Percentiles rank a stretch among this genome's conserved stretches.
Conservation (phyloP, 257 asterid species). For the Nicotiana attenuata region DNA sequence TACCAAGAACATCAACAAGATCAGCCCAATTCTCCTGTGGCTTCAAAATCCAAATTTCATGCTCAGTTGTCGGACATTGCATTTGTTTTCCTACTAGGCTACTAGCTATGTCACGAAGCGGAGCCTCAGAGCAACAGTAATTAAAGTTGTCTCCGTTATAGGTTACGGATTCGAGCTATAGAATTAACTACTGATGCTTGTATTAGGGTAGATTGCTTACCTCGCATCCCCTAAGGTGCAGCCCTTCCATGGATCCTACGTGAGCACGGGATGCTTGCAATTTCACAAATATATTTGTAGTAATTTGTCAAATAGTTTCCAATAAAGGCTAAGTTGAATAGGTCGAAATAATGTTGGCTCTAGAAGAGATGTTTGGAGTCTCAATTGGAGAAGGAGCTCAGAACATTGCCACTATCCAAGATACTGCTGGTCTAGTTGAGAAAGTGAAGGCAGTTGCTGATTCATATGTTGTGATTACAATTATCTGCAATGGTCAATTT, state of each 20-base stretch:
- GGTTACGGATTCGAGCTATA: too few species aligned
- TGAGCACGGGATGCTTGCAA: too few species aligned
- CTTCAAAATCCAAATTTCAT: constrained; percentile 19
- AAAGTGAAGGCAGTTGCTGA: constrained; percentile 36
- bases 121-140: too few species aligned
- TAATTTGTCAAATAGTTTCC: too few species aligned
- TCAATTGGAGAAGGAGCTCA: constrained; percentile 40
- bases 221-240: too few species aligned
- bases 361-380: constrained; percentile 46
- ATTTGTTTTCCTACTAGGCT: background rate
- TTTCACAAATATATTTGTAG: too few species aligned
- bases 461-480: background rate
- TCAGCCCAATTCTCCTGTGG: background rate
- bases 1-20: constrained; percentile 3
- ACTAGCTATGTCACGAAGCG: too few species aligned
- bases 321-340: background rate
- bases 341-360: constrained; percentile 49
- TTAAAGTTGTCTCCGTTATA: too few species aligned
- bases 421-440: constrained; percentile 51
- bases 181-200: too few species aligned
- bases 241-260: too few species aligned
- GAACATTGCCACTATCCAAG: constrained; percentile 46
- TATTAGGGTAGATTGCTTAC: too few species aligned
- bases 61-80: constrained; percentile 2
- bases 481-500: too few species aligned